phyloP scores from a whole-genome alignment of 2,329 filamentous ascomycete species.

The Pseudopyrenochaeta lycopersici region DNA sequence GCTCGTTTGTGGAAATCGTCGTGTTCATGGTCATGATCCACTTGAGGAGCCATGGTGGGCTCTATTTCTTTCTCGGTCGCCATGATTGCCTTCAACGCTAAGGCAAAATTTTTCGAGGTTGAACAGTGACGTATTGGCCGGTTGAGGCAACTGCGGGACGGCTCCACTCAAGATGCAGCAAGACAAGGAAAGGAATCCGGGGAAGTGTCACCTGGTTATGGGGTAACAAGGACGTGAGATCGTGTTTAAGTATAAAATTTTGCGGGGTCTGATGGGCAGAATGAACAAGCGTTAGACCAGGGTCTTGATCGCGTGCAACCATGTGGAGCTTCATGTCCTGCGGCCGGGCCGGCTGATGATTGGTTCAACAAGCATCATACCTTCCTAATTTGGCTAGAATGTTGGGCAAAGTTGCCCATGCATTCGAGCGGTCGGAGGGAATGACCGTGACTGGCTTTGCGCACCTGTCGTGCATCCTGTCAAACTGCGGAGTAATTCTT shows the following conservation, averaged over 20 bases:
- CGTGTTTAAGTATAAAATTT: slow-evolving; percentile 33
- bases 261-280: slow-evolving; percentile 24
- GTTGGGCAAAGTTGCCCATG: not conserved
- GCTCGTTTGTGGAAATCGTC: slow-evolving; percentile 36
- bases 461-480: slow-evolving; percentile 2
- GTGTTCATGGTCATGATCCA: slow-evolving; percentile 15
- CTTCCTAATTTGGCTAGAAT: slow-evolving; percentile 20
- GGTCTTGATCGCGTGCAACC: slow-evolving; percentile 26
- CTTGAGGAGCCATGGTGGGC: slow-evolving; percentile 15
- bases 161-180: slow-evolving; percentile 6
- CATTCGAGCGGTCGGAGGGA: not conserved
- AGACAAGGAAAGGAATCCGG: slow-evolving; percentile 17
- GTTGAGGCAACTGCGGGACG: slow-evolving; percentile 3
- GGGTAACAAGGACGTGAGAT: slow-evolving; percentile 21
- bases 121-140: not conserved
- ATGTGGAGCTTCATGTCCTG: slow-evolving; percentile 23
- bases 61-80: slow-evolving; percentile 35
- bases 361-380: slow-evolving; percentile 16
- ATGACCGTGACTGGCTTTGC: slow-evolving; percentile 4
- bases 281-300: slow-evolving; percentile 21
- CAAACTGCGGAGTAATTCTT: not conserved
- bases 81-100: slow-evolving; percentile 2
- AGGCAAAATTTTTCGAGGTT: not conserved
- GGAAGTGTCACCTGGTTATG: slow-evolving; percentile 21
- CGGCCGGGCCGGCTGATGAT: slow-evolving; percentile 10